Evolutionary conservation across 2,329 filamentous ascomycete genomes (phyloP), one percentile per base, ranked within the genome.

Genomic region (Fusarium brachygibbosum): DNA sequence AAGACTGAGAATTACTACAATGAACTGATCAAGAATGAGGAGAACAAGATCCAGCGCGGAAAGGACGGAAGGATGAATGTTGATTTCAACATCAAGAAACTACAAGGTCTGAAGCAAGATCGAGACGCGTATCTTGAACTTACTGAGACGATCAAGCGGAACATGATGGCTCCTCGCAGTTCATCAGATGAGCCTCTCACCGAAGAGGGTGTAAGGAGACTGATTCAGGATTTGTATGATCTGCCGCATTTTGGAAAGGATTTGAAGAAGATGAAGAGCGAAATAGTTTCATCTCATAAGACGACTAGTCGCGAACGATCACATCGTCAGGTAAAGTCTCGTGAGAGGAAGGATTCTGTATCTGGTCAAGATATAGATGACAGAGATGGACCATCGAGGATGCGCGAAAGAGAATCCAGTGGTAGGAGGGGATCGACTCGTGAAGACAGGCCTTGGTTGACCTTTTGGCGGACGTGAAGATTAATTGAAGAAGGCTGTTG

Each of bases 181-280:
- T 38, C 46, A 1, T n/a, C 25, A 2, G 58, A 68, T 4, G 10
- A 35, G 19, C 21, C 58, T 2, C 54, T 71, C 3, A 72, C 59
- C 1, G 35, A 56, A 1, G 29, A 56, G 4, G 56, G 58, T 6
- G 54, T 71, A 0, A 8, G 35, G 2, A 45, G 56, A 0, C 55
- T 69, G 2, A 67, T 60, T 5, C 19, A 5, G 3, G 53, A 53
- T 1, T n/a, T 71, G 6, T 71, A 66, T n/a, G 31, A 17, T 12
- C 57, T 71, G 2, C 44, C 58, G 4, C 68, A 71, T 28, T 69
- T 58, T 14, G 68, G 68, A 0, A 40, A 54, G 2, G 42, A 51
- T 7, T 35, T 71, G n/a, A 59, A 48, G 23, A 49, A 16, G 2
- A 9, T 71, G 16, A 54, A 57, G 13, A 51, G 42, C 9, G 46